Percentiles rank a stretch among this genome's conserved stretches.
These are phyloP conservation scores for Neurospora sp. DNA, from an alignment of 495 filamentous ascomycete genomes.

Conservation along the genomic window DNA sequence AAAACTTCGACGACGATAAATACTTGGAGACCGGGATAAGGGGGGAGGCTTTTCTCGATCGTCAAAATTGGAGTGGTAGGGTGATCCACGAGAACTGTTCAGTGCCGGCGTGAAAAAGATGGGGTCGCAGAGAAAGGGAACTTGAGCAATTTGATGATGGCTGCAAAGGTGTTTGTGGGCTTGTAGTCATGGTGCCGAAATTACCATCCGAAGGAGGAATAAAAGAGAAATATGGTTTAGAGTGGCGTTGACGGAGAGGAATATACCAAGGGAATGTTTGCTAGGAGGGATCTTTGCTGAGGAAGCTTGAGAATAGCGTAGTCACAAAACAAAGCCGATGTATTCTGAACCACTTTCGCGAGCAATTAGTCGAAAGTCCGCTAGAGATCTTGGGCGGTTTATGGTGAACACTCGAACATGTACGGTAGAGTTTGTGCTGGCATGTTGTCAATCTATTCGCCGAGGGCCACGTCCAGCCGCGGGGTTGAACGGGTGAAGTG, in stretches of 20 bases:
- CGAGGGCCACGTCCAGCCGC: too few relatives aligned
- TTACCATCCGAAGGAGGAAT: background rate
- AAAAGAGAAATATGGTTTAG: background rate
- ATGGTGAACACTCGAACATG: too few relatives aligned
- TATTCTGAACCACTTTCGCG: background rate
- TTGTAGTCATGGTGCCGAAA: background rate
- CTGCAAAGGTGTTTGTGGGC: background rate
- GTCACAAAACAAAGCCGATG: background rate
- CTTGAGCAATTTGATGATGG: background rate
- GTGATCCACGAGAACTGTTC: background rate
- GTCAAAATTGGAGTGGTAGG: background rate
- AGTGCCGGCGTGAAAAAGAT: background rate
- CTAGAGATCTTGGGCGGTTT: too few relatives aligned
- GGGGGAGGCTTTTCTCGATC: background rate
- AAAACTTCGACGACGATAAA: background rate
- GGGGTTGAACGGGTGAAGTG: too few relatives aligned
- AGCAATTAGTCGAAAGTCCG: background rate
- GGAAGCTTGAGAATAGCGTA: background rate
- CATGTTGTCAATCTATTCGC: too few relatives aligned
- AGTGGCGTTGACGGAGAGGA: background rate
- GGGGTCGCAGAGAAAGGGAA: background rate
- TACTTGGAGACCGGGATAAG: background rate
- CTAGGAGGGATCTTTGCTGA: background rate
- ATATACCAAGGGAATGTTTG: background rate
- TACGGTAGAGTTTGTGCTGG: too few relatives aligned